Base-by-base conservation (phyloP, 805 yeast genomes). In the Saccharomycopsis fodiens region DNA sequence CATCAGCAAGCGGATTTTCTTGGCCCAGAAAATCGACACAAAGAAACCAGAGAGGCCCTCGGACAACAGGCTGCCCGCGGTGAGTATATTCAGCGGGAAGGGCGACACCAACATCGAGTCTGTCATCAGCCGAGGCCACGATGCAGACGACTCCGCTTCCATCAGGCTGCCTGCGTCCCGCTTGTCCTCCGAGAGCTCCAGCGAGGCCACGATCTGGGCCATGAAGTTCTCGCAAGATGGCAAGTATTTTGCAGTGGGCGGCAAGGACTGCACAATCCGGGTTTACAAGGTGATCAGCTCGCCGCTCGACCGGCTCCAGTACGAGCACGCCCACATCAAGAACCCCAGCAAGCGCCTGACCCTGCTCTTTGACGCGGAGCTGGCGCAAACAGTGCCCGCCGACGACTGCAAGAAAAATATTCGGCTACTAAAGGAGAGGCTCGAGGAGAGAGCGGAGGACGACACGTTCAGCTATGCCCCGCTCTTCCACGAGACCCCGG, bases 251-350 rank as follows among this genome's bases (percentile, higher is more conserved):
- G 96, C 96, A 0, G 75, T 84, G 1, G 96, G 91, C 0, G 94
- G 95, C 16, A 77, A 84, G 54, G 88, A 85, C 57, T 72, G 82
- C 2, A 61, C 69, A 1, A 69, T 89, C 12, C 67, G 78, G 43
- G 66, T 88, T 3, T 88, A 95, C 93, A 79, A 85, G 59, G 94
- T 85, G 3, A 75, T 87, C 0, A 68, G 85, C 2, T 76, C 88
- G 0, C 82, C 87, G 0, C 64, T 78, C 48, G 89, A 85, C 53
- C 65, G 94, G 53, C 61, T 76, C 51, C 80, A 71, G 50, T 59
- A 57, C 59, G 57, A 62, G 54, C 42, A 25, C 30, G n/a, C 12
- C 6, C 20, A 35, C 3, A 25, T n/a, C 15, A 37, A 27, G 19
- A 23, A 29, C 25, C 42, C 37, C 12, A 6, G 17, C 36, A 21